Evolutionary conservation across 306 rosid genomes (phyloP).

Genomic region (Luffa acutangula): DNA sequence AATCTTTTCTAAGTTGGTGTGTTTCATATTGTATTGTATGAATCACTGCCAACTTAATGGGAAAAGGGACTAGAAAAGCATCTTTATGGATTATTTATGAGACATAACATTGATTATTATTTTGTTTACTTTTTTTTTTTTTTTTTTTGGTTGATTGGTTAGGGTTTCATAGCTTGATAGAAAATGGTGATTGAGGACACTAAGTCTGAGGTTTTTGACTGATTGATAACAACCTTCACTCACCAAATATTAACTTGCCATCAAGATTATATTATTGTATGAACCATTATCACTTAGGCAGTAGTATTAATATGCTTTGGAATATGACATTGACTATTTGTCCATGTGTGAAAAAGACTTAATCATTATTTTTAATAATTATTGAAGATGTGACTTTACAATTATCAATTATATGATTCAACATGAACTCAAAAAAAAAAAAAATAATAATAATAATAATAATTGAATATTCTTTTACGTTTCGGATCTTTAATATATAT

Average conservation of each 20-base stretch:
- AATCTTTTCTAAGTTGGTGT: too few species aligned
- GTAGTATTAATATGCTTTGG: background rate
- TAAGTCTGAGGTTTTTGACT: background rate
- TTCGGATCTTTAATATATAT: too few species aligned
- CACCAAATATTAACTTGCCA: too few species aligned
- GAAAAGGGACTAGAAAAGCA: background rate
- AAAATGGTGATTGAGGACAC: background rate
- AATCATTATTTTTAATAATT: too few species aligned
- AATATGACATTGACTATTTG: background rate
- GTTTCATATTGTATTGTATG: background rate
- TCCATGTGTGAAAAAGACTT: background rate
- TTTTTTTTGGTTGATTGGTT: background rate
- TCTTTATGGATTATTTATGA: background rate
- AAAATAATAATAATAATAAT: too few species aligned
- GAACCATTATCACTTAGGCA: too few species aligned
- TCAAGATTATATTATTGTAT: too few species aligned
- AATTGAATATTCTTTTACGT: background rate
- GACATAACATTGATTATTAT: background rate
- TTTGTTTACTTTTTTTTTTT: background rate
- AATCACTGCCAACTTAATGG: background rate
- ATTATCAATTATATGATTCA: background rate
- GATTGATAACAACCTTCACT: background rate
- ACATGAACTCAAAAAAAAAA: too few species aligned
- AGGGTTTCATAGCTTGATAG: background rate
- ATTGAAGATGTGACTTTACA: background rate